phyloP scores from a whole-genome alignment of 371 early-diverging fungal species.

The Apophysomyces ossiformis region DNA sequence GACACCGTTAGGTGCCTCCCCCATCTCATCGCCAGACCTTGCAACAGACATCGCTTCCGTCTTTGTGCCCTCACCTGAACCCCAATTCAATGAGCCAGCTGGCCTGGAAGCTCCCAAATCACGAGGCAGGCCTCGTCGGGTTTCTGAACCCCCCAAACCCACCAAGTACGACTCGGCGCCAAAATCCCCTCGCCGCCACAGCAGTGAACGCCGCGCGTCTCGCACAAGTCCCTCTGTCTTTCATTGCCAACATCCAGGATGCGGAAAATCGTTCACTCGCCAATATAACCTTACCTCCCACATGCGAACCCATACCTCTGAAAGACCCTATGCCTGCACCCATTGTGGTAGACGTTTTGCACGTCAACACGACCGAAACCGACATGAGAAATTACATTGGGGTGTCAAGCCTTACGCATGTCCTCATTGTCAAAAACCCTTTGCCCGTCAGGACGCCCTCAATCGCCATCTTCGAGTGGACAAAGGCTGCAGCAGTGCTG shows the following conservation, averaged over 20 bases:
- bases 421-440: conserved; percentile 45
- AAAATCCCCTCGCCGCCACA: conserved; percentile 23
- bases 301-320: conserved; percentile 66
- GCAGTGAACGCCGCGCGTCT: conserved; percentile 17
- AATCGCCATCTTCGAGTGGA: conserved; percentile 69
- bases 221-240: conserved; percentile 6
- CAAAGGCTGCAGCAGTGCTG: conserved; percentile 48
- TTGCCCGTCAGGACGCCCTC: conserved; percentile 67
- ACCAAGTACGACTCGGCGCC: conserved; percentile 9
- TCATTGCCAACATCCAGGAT: conserved; percentile 50
- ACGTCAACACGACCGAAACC: conserved; percentile 57
- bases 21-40: conserved; percentile 15
- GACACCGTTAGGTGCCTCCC: conserved; percentile 18
- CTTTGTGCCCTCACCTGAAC: conserved; percentile 5
- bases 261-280: conserved; percentile 69
- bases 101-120: not conserved
- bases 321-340: conserved; percentile 47
- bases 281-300: conserved; percentile 79
- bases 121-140: conserved; percentile 24
- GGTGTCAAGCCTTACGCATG: conserved; percentile 58
- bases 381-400: conserved; percentile 57
- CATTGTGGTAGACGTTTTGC: conserved; percentile 50
- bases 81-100: conserved; percentile 11
- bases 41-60: conserved; percentile 20
- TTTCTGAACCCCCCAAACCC: conserved; percentile 29